Evolutionary conservation across 495 filamentous ascomycete species (phyloP).

Genomic region (Neurospora sp.): DNA sequence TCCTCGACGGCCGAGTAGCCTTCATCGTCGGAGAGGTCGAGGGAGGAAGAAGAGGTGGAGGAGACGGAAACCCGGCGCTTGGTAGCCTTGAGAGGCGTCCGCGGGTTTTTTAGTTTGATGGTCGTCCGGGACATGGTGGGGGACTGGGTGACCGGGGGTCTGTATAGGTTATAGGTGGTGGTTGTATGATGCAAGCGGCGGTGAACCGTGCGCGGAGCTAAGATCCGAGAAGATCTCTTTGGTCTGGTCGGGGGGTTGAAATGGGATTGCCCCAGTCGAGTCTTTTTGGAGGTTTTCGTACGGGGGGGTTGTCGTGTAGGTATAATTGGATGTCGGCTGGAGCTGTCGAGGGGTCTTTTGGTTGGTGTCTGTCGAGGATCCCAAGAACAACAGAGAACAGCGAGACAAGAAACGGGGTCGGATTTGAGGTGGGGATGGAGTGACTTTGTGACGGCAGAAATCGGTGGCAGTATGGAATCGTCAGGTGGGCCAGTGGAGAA

Average conservation of each 20-base stretch:
- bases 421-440: neutral
- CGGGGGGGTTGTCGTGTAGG: neutral
- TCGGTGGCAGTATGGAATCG: neutral
- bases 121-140: constrained; percentile 40
- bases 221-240: neutral
- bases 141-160: constrained; percentile 15
- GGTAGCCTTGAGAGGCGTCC: constrained; percentile 29
- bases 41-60: constrained; percentile 36
- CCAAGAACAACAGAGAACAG: neutral
- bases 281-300: neutral
- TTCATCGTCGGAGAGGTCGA: constrained; percentile 53
- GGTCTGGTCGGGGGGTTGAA: neutral
- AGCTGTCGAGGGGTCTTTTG: neutral
- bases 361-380: neutral
- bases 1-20: constrained; percentile 65
- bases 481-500: neutral
- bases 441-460: neutral
- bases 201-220: constrained; percentile 18
- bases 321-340: neutral
- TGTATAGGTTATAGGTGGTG: neutral
- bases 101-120: constrained; percentile 39
- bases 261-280: neutral
- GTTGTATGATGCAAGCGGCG: constrained; percentile 26
- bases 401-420: neutral
- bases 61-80: constrained; percentile 31